Evolutionary conservation across 306 rosid genomes (phyloP).

Genomic region (Castanea mollissima): DNA sequence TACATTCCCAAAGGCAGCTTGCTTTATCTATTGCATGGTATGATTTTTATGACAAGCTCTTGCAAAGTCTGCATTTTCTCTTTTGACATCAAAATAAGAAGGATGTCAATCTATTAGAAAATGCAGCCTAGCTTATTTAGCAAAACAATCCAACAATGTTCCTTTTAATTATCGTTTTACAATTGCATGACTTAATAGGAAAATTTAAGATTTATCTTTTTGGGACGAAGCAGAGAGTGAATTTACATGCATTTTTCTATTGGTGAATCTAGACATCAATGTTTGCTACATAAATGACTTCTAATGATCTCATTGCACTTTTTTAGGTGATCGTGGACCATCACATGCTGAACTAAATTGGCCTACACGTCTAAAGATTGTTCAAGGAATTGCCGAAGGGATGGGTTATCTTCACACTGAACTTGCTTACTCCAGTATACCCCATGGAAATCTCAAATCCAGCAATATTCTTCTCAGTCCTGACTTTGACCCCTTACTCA

Average conservation of each 20-base stretch:
- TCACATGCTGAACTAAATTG: conserved; percentile 59
- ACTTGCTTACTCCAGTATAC: conserved; percentile 38
- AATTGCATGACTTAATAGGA: too few species aligned
- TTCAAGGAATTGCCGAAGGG: conserved; percentile 70
- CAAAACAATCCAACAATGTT: too few species aligned
- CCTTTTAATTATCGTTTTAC: too few species aligned
- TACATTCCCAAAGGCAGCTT: conserved; percentile 64
- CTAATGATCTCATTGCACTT: not conserved
- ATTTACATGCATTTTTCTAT: too few species aligned
- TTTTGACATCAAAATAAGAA: too few species aligned
- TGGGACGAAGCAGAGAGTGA: too few species aligned
- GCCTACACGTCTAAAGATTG: conserved; percentile 56
- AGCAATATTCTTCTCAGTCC: conserved; percentile 70
- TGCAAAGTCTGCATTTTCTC: not conserved
- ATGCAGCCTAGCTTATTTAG: too few species aligned
- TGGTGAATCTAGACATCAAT: too few species aligned
- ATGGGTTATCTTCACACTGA: conserved; percentile 50
- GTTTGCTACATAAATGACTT: too few species aligned
- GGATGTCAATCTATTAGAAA: too few species aligned
- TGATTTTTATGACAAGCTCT: not conserved
- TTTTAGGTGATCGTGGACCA: conserved; percentile 67
- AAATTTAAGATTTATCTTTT: too few species aligned
- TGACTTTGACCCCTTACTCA: conserved; percentile 52
- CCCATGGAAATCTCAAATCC: conserved; percentile 88
- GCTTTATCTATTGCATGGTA: conserved; percentile 61